phyloP scores from a whole-genome alignment of 768 basidiomycete genomes.

The Auriscalpium microsporum region DNA sequence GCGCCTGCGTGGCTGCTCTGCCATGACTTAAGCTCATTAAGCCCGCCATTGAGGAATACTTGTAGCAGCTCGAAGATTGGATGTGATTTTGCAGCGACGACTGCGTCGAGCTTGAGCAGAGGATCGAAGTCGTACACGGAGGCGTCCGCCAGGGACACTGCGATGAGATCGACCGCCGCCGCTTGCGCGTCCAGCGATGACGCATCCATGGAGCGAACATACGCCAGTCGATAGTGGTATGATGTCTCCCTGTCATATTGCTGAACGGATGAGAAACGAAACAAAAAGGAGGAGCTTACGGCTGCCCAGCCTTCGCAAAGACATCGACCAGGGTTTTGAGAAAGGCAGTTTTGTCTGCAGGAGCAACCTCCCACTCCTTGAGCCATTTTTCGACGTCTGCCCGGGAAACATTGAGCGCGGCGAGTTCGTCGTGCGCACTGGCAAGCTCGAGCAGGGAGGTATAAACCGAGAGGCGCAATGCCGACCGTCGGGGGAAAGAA shows the following conservation, averaged over 20 bases:
- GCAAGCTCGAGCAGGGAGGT: conserved; percentile 53
- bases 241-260: conserved; percentile 38
- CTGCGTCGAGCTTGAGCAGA: conserved; percentile 67
- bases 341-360: conserved; percentile 57
- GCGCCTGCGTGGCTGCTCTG: conserved; percentile 35
- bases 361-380: conserved; percentile 61
- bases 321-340: conserved; percentile 55
- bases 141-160: conserved; percentile 56
- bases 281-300: conserved; percentile 36
- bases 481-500: conserved; percentile 55
- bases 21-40: conserved; percentile 60
- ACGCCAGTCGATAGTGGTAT: conserved; percentile 57
- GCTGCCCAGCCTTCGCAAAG: conserved; percentile 46
- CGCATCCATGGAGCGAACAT: conserved; percentile 51
- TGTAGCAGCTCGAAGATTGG: conserved; percentile 69
- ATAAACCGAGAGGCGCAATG: conserved; percentile 57
- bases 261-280: neutral
- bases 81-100: conserved; percentile 56
- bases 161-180: conserved; percentile 54
- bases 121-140: conserved; percentile 74
- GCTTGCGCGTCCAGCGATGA: conserved; percentile 41
- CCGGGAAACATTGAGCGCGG: conserved; percentile 49
- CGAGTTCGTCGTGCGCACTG: conserved; percentile 50
- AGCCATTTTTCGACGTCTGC: conserved; percentile 69
- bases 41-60: conserved; percentile 59